Conservation (phyloP, 176 grass and related monocot genomes). For the Ensete glaucum region DNA sequence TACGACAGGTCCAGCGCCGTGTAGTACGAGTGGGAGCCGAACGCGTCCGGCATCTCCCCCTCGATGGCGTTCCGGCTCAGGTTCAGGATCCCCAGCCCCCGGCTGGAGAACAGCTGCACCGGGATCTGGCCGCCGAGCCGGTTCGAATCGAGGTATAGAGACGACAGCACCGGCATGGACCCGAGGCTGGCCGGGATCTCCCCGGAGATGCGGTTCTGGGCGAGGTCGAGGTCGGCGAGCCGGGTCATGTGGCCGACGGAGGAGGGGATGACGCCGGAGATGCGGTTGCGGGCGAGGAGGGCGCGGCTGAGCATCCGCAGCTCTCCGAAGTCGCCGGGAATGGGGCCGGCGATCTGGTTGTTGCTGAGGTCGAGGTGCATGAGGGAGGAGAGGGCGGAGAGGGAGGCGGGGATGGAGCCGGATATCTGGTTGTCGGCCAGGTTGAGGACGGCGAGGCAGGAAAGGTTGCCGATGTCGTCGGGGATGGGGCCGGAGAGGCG, state of each 20-base stretch:
- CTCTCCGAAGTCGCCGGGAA: conserved; percentile 42
- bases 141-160: conserved; percentile 66
- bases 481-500: conserved; percentile 62
- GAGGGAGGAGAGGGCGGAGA: conserved; percentile 39
- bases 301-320: conserved; percentile 81
- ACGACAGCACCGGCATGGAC: conserved; percentile 38
- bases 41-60: conserved; percentile 27
- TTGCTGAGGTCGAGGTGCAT: conserved; percentile 88
- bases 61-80: conserved; percentile 71
- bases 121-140: conserved; percentile 50
- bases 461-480: conserved; percentile 35
- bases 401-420: conserved; percentile 38
- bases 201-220: conserved; percentile 56
- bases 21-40: conserved; percentile 18
- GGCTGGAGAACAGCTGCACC: conserved; percentile 34
- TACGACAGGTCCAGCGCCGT: conserved; percentile 12
- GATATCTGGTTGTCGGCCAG: conserved; percentile 67
- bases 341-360: conserved; percentile 49
- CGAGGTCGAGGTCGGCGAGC: conserved; percentile 84
- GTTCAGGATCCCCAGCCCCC: conserved; percentile 78
- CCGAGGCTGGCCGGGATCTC: conserved; percentile 44
- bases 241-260: conserved; percentile 42
- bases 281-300: conserved; percentile 55
- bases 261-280: conserved; percentile 54
- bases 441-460: conserved; percentile 76